Evolutionary conservation across 1,284 basidiomycete genomes (phyloP).

Genomic region (Moesziomyces parantarcticus): DNA sequence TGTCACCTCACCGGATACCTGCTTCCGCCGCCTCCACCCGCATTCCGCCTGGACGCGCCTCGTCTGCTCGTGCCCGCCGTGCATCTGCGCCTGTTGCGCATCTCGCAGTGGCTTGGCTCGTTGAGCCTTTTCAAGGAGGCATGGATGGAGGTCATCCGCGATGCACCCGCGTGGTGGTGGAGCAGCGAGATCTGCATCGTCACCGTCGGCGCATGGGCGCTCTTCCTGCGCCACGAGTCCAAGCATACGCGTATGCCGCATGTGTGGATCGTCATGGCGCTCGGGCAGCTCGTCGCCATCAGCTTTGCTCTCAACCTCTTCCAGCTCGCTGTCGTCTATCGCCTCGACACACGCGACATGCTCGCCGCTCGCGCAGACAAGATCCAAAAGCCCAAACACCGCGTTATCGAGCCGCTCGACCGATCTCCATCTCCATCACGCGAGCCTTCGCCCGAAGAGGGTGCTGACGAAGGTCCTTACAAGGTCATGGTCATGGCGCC

Average conservation of each 20-base stretch:
- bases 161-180: slow-evolving; percentile 78
- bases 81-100: slow-evolving; percentile 43
- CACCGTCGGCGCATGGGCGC: slow-evolving; percentile 76
- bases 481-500: not conserved
- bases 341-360: slow-evolving; percentile 46
- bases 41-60: slow-evolving; percentile 18
- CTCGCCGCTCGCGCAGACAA: slow-evolving; percentile 11
- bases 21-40: slow-evolving; percentile 24
- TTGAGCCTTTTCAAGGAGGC: slow-evolving; percentile 77
- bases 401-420: slow-evolving; percentile 13
- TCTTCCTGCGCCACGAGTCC: slow-evolving; percentile 74
- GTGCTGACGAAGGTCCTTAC: not conserved
- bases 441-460: not conserved
- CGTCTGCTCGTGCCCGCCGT: slow-evolving; percentile 66
- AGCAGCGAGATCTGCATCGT: slow-evolving; percentile 78
- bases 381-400: slow-evolving; percentile 9
- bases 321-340: slow-evolving; percentile 73
- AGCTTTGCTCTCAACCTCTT: slow-evolving; percentile 78
- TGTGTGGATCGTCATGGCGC: slow-evolving; percentile 78
- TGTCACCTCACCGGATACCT: slow-evolving; percentile 32
- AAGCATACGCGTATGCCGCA: slow-evolving; percentile 72
- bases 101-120: slow-evolving; percentile 73
- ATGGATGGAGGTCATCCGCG: slow-evolving; percentile 72
- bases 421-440: not conserved
- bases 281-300: slow-evolving; percentile 80